These are phyloP conservation scores for Pleurotus tuber-regium DNA, from an alignment of 768 basidiomycete genomes.

Conservation along the genomic window DNA sequence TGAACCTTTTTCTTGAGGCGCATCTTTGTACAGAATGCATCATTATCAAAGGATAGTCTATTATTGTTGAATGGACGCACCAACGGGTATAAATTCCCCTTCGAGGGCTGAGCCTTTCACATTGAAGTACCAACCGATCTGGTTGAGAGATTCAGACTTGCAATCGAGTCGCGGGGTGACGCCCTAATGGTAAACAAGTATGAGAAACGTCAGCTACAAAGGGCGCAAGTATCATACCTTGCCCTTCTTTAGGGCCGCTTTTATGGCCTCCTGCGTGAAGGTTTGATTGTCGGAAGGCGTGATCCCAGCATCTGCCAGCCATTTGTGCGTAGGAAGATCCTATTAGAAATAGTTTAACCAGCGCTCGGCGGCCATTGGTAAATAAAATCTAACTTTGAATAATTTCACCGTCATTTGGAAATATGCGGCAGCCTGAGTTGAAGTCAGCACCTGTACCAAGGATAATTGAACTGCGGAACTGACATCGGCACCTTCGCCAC, in stretches of 20 bases:
- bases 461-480: not conserved
- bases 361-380: too few species aligned
- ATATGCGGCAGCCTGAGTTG: slow-evolving; percentile 59
- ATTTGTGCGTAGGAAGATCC: slow-evolving; percentile 72
- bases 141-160: slow-evolving; percentile 30
- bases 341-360: slow-evolving; percentile 12
- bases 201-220: not conserved
- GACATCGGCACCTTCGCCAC: slow-evolving; percentile 59
- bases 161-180: slow-evolving; percentile 50
- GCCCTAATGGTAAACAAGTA: slow-evolving; percentile 32
- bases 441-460: not conserved
- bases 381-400: slow-evolving; percentile 34
- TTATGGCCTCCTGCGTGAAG: slow-evolving; percentile 52
- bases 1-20: slow-evolving; percentile 31
- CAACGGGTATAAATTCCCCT: slow-evolving; percentile 49
- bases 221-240: slow-evolving; percentile 34
- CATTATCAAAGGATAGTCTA: not conserved
- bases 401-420: slow-evolving; percentile 51
- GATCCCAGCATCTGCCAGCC: slow-evolving; percentile 71
- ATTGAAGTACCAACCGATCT: slow-evolving; percentile 55
- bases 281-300: slow-evolving; percentile 59
- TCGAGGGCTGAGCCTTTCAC: slow-evolving; percentile 53
- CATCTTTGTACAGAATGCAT: slow-evolving; percentile 25
- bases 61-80: slow-evolving; percentile 26
- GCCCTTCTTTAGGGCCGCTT: slow-evolving; percentile 50